These are phyloP conservation scores for Ogataea hybrid DNA, from an alignment of 1,139 yeast species.

Conservation along the genomic window DNA sequence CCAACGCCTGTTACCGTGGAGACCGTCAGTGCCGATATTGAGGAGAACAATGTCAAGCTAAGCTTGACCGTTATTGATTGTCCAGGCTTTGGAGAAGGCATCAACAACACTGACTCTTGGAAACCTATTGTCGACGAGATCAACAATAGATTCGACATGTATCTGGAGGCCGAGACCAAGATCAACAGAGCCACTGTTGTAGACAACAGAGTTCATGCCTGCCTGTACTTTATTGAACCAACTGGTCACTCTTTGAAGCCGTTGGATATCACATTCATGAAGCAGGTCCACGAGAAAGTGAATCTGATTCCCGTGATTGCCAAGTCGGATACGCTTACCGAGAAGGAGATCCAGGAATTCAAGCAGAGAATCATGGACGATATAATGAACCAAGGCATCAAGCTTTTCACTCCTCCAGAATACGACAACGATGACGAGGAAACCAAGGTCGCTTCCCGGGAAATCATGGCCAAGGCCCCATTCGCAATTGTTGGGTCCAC, in stretches of 20 bases:
- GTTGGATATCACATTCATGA: slow-evolving; percentile 87
- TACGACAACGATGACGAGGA: slow-evolving; percentile 90
- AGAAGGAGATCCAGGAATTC: slow-evolving; percentile 75
- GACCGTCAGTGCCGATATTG: slow-evolving; percentile 69
- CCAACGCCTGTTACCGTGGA: slow-evolving; percentile 58
- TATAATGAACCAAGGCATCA: slow-evolving; percentile 70
- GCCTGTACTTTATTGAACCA: slow-evolving; percentile 90
- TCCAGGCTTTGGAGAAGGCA: slow-evolving; percentile 92
- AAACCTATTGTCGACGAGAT: slow-evolving; percentile 90
- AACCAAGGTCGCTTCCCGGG: slow-evolving; percentile 60
- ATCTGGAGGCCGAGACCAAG: slow-evolving; percentile 87
- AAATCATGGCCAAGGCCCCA: slow-evolving; percentile 72
- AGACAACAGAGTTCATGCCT: slow-evolving; percentile 85
- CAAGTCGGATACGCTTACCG: slow-evolving; percentile 90
- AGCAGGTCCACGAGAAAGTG: slow-evolving; percentile 84
- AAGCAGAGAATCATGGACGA: slow-evolving; percentile 77
- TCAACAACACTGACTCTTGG: slow-evolving; percentile 90
- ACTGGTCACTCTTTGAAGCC: slow-evolving; percentile 93
- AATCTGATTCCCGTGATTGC: slow-evolving; percentile 94
- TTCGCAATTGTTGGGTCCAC: slow-evolving; percentile 96
- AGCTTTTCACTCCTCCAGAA: slow-evolving; percentile 74
- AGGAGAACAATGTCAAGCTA: slow-evolving; percentile 90
- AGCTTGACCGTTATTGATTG: slow-evolving; percentile 84
- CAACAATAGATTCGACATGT: slow-evolving; percentile 80
- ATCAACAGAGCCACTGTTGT: slow-evolving; percentile 68